Percentiles rank a stretch among this genome's conserved stretches.
These are phyloP conservation scores for Suhomyces sp. DNA, from an alignment of 805 yeast genomes.

Conservation along the genomic window DNA sequence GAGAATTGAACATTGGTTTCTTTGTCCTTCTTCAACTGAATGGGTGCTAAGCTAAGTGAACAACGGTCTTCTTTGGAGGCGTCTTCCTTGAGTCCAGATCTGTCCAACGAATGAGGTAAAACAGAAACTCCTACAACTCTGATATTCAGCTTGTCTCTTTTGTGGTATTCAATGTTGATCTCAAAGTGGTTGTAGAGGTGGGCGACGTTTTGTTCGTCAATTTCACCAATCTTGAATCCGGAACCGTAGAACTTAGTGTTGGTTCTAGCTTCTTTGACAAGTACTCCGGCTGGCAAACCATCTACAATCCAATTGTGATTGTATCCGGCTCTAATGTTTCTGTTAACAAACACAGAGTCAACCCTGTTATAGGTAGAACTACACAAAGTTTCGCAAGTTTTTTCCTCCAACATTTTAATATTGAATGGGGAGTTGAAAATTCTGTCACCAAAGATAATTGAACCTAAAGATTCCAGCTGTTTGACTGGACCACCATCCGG, in stretches of 20 bases:
- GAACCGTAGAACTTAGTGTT: slow-evolving; percentile 64
- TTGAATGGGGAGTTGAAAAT: slow-evolving; percentile 90
- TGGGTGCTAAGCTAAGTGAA: slow-evolving; percentile 33
- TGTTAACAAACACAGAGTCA: slow-evolving; percentile 73
- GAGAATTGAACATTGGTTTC: slow-evolving; percentile 68
- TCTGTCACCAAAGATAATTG: slow-evolving; percentile 92
- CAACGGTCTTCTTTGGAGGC: slow-evolving; percentile 29
- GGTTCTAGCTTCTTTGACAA: slow-evolving; percentile 55
- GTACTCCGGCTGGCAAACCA: slow-evolving; percentile 88
- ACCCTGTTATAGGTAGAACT: slow-evolving; percentile 52
- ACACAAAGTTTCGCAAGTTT: slow-evolving; percentile 70
- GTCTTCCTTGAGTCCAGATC: slow-evolving; percentile 20
- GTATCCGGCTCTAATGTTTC: slow-evolving; percentile 78
- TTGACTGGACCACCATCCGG: slow-evolving; percentile 66
- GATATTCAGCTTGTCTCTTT: slow-evolving; percentile 59
- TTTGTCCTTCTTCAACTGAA: slow-evolving; percentile 47
- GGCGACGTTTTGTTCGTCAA: slow-evolving; percentile 54
- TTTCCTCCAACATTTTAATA: slow-evolving; percentile 71
- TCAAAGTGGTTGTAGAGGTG: slow-evolving; percentile 80
- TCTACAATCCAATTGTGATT: slow-evolving; percentile 91
- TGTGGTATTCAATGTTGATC: slow-evolving; percentile 77
- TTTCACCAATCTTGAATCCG: slow-evolving; percentile 77
- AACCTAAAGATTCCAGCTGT: slow-evolving; percentile 87
- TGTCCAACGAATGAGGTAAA: slow-evolving; percentile 58
- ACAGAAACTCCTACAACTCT: slow-evolving; percentile 92